Conservation (phyloP, 1,139 yeast species). For the Tardiomyces digboiensis region DNA sequence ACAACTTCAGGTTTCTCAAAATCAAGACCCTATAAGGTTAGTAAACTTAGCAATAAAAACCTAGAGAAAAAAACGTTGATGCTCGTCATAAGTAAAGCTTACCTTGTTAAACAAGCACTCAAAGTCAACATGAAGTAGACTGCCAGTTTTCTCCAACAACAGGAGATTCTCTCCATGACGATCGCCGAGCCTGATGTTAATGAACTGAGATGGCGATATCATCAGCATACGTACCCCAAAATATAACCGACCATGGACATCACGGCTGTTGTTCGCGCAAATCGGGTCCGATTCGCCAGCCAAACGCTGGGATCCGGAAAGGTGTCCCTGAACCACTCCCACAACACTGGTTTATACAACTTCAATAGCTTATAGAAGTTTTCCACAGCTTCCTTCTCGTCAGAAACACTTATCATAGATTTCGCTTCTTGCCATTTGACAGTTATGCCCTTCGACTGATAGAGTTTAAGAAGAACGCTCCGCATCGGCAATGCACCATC, state of each 20-base stretch:
- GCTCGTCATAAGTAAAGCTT: constrained; percentile 2
- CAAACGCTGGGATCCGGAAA: constrained; percentile 88
- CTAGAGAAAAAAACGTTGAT: neutral
- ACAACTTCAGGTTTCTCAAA: constrained; percentile 83
- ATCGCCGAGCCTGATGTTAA: constrained; percentile 59
- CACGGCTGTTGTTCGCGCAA: constrained; percentile 78
- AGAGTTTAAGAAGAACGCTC: constrained; percentile 39
- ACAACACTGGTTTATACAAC: constrained; percentile 62
- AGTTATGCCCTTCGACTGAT: constrained; percentile 28
- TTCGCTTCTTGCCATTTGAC: constrained; percentile 17
- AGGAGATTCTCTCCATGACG: constrained; percentile 91
- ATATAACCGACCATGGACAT: constrained; percentile 98
- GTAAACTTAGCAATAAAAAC: constrained; percentile 2
- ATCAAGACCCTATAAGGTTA: constrained; percentile 29
- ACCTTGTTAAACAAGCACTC: constrained; percentile 82
- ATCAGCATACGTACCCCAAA: constrained; percentile 15
- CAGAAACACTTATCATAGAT: constrained; percentile 3
- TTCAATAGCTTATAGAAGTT: constrained; percentile 15
- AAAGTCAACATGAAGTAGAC: constrained; percentile 87
- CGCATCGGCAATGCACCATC: constrained; percentile 76
- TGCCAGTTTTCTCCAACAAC: constrained; percentile 65
- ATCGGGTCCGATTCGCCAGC: constrained; percentile 71
- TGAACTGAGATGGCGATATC: neutral
- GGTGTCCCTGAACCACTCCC: constrained; percentile 79
- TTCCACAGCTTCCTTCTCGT: neutral